Evolutionary conservation across 768 basidiomycete species (phyloP).

Genomic region (Lentinus brumalis): DNA sequence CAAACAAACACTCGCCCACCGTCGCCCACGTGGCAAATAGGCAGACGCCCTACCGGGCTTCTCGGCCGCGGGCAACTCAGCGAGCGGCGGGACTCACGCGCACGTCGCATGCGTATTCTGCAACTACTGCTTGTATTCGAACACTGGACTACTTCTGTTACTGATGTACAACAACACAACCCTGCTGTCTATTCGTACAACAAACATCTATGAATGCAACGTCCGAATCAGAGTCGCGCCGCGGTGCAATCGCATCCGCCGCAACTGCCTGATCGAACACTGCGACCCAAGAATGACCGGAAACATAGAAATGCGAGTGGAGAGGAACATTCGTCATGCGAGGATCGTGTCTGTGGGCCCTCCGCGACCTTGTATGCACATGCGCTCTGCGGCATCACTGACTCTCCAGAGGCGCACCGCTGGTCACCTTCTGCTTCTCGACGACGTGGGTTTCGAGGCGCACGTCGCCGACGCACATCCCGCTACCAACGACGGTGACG

Average conservation of each 20-base stretch:
- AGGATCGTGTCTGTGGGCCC: too few relatives aligned
- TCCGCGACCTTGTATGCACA: too few relatives aligned
- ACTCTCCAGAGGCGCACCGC: too few relatives aligned
- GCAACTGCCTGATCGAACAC: background rate
- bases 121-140: too few relatives aligned
- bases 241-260: background rate
- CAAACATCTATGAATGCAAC: background rate
- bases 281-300: background rate
- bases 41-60: too few relatives aligned
- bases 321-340: background rate
- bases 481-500: background rate
- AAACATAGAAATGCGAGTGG: background rate
- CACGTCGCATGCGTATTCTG: too few relatives aligned
- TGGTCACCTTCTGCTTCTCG: background rate
- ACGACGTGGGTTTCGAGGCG: background rate
- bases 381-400: too few relatives aligned
- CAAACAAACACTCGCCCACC: conserved; percentile 16
- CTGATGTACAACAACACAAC: background rate
- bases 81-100: too few relatives aligned
- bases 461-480: background rate
- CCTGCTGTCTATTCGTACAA: background rate
- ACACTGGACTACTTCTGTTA: too few relatives aligned
- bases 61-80: too few relatives aligned
- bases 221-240: background rate
- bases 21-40: too few relatives aligned